Base-by-base conservation (phyloP, 176 grass and related monocot species). In the Rhynchospora breviuscula region DNA sequence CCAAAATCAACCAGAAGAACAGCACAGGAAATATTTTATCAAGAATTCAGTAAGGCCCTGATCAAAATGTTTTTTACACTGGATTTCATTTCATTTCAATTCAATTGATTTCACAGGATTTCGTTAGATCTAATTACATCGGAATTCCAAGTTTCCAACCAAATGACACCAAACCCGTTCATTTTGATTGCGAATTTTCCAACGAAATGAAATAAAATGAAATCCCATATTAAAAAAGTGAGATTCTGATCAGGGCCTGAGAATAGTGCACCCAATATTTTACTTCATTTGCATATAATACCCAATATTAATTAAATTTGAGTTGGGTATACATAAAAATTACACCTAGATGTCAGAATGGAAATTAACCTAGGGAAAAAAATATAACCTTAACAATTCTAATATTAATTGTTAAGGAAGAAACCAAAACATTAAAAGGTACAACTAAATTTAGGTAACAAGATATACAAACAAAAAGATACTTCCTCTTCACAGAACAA, bases 11-110 rank as follows among this genome's bases (percentile, higher is more conserved):
- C 2, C 21, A 76, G 48, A 47, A 76, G 48, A 76, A 17, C 71
- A 76, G 12, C 22, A 76, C 49, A 26, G 22, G 26, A 76, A 54
- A 76, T 19, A 76, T 26, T 52, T 8, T 53, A 76, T 53, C 10
- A 75, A 9, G 11, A 76, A 76, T 76, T 76, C 72, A 54, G 31
- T 76, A 76, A 25, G 12, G n/a, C n/a, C n/a, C n/a, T n/a, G n/a
- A n/a, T n/a, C n/a, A n/a, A n/a, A n/a, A n/a, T n/a, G n/a, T n/a
- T n/a, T n/a, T n/a, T n/a, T n/a, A n/a, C n/a, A n/a, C n/a, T n/a
- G n/a, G n/a, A n/a, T n/a, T n/a, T n/a, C n/a, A n/a, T n/a, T n/a
- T n/a, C n/a, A n/a, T n/a, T n/a, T n/a, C n/a, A n/a, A n/a, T n/a
- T n/a, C n/a, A n/a, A n/a, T n/a, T n/a, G n/a, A n/a, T n/a, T n/a